Evolutionary conservation across 306 rosid genomes (phyloP).

Genomic region (Myrica gale): DNA sequence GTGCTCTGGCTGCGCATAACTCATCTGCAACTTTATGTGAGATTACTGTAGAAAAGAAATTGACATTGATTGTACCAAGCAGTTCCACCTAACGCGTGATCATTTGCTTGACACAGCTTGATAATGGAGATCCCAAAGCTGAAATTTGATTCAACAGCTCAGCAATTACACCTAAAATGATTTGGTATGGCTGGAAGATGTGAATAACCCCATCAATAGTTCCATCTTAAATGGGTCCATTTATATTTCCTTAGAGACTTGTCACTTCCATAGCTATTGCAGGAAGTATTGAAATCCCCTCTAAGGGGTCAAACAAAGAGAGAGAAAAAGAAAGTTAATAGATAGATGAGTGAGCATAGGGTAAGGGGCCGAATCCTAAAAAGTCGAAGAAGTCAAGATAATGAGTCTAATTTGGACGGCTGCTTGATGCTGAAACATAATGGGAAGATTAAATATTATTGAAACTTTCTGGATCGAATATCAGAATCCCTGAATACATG

Average conservation of each 20-base stretch:
- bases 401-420: not conserved
- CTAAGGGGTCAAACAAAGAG: too few relatives aligned
- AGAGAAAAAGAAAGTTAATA: not conserved
- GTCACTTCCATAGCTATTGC: too few relatives aligned
- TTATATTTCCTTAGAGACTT: too few relatives aligned
- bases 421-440: not conserved
- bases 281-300: too few relatives aligned
- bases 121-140: conserved; percentile 25
- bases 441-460: conserved; percentile 12
- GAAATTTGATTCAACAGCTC: conserved; percentile 28
- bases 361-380: not conserved
- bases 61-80: conserved; percentile 3
- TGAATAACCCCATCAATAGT: too few relatives aligned
- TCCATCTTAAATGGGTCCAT: not conserved
- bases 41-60: not conserved
- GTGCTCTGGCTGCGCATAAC: conserved; percentile 6
- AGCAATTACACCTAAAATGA: conserved; percentile 32
- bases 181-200: not conserved
- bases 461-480: conserved; percentile 20
- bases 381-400: not conserved
- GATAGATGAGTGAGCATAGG: not conserved
- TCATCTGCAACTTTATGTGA: conserved; percentile 11
- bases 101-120: conserved; percentile 21
- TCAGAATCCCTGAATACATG: conserved; percentile 15
- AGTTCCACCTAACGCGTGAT: conserved; percentile 27